Evolutionary conservation across 768 basidiomycete species (phyloP).

Genomic region (Hortiboletus flavorubellus): DNA sequence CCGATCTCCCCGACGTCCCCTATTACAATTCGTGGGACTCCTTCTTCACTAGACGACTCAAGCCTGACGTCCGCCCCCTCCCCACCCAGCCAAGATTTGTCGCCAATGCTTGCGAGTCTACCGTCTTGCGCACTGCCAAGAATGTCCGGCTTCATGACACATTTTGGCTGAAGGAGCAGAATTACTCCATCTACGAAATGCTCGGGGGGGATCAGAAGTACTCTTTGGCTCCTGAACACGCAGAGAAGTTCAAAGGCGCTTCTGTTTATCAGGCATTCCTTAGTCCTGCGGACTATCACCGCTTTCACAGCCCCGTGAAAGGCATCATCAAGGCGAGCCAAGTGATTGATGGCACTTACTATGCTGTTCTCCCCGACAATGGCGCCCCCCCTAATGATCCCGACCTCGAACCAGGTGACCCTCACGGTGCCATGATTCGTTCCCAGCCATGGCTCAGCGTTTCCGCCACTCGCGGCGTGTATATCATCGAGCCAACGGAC

Average conservation of each 20-base stretch:
- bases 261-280: constrained; percentile 56
- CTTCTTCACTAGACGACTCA: constrained; percentile 50
- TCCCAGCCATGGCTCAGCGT: constrained; percentile 42
- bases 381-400: no score
- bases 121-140: constrained; percentile 32
- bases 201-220: constrained; percentile 26
- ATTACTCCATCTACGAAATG: constrained; percentile 58
- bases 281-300: constrained; percentile 49
- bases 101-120: constrained; percentile 51
- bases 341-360: neutral
- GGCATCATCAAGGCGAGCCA: constrained; percentile 5
- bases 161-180: constrained; percentile 59
- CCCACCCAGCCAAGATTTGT: no score
- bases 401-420: constrained; percentile 2
- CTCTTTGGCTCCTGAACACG: constrained; percentile 12
- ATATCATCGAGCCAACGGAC: constrained; percentile 49
- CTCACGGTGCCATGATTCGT: constrained; percentile 18
- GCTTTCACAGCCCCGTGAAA: constrained; percentile 56
- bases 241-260: constrained; percentile 43
- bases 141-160: constrained; percentile 40
- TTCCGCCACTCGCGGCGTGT: constrained; percentile 46
- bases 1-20: no score
- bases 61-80: neutral
- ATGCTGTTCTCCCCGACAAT: no score
- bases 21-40: constrained; percentile 40